Percentiles rank a stretch among this genome's conserved stretches.
phyloP scores from a whole-genome alignment of 495 filamentous ascomycete species.

The Aspergillus carlsbadensis region DNA sequence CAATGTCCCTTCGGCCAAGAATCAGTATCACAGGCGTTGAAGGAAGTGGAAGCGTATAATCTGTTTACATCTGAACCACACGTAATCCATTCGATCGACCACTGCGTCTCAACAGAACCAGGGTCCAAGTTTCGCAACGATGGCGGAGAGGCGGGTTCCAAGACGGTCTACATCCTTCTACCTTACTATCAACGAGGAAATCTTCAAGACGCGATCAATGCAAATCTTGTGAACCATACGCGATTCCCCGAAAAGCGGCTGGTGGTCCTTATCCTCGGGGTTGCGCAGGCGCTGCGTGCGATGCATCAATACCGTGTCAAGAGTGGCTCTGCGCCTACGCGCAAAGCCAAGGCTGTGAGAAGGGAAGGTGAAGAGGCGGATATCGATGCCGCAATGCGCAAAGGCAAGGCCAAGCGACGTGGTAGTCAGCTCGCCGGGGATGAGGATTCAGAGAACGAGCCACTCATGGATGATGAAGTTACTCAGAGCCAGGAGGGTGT shows the following conservation, averaged over 20 bases:
- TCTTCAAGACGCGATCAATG: slow-evolving; percentile 96
- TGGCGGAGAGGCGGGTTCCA: slow-evolving; percentile 60
- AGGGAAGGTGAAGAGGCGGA: slow-evolving; percentile 60
- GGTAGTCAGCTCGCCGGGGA: slow-evolving; percentile 48
- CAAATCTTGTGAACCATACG: slow-evolving; percentile 96
- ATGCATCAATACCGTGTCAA: slow-evolving; percentile 87
- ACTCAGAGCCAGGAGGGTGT: slow-evolving; percentile 68
- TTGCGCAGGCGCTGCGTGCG: slow-evolving; percentile 79
- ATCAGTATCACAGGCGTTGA: slow-evolving; percentile 88
- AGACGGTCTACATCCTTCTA: slow-evolving; percentile 94
- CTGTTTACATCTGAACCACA: slow-evolving; percentile 78
- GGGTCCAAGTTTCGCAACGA: slow-evolving; percentile 59
- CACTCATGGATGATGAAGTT: slow-evolving; percentile 83
- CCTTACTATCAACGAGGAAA: slow-evolving; percentile 95
- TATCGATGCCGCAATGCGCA: slow-evolving; percentile 55
- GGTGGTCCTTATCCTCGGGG: slow-evolving; percentile 88
- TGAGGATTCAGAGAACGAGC: slow-evolving; percentile 72
- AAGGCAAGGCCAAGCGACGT: slow-evolving; percentile 50
- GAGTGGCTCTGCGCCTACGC: slow-evolving; percentile 50
- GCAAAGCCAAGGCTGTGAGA: slow-evolving; percentile 61
- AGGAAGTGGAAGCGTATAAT: slow-evolving; percentile 94
- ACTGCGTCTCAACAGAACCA: slow-evolving; percentile 64
- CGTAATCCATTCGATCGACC: slow-evolving; percentile 90
- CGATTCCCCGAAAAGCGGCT: slow-evolving; percentile 84
- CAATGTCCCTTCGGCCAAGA: slow-evolving; percentile 96